Conservation (phyloP, 1,139 yeast species). For the Debaryomyces sp. region DNA sequence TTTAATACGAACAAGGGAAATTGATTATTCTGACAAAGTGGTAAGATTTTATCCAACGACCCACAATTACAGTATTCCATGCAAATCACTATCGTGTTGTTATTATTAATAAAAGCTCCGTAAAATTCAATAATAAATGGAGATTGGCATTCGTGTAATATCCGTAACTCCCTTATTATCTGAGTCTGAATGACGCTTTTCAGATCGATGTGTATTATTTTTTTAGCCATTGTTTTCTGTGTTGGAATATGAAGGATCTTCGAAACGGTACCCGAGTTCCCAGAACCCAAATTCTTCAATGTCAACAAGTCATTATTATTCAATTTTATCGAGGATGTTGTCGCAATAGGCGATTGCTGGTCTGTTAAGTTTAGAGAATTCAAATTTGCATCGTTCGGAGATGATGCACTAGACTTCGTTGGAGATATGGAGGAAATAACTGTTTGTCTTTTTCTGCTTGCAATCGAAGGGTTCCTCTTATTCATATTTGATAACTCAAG, state of each 20-base stretch:
- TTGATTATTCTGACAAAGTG: constrained; percentile 41
- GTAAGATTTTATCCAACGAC: constrained; percentile 79
- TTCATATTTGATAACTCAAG: constrained; percentile 23
- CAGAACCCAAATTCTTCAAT: constrained; percentile 81
- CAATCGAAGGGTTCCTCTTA: not conserved
- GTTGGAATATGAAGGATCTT: constrained; percentile 89
- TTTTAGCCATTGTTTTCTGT: constrained; percentile 87
- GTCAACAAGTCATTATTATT: constrained; percentile 71
- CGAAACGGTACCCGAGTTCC: constrained; percentile 91
- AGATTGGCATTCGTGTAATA: constrained; percentile 85
- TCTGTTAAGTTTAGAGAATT: constrained; percentile 8
- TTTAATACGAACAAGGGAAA: constrained; percentile 70
- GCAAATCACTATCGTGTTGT: constrained; percentile 74
- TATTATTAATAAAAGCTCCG: constrained; percentile 78
- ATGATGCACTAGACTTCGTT: constrained; percentile 35
- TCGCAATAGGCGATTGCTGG: constrained; percentile 34
- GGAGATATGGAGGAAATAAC: constrained; percentile 50
- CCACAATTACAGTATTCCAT: constrained; percentile 98
- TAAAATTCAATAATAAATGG: constrained; percentile 86
- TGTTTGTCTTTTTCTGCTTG: constrained; percentile 39
- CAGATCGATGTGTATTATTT: constrained; percentile 83
- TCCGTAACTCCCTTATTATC: constrained; percentile 82
- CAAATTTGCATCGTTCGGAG: constrained; percentile 17
- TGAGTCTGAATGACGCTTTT: constrained; percentile 82
- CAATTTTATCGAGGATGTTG: constrained; percentile 46